These are phyloP conservation scores for Calocybe indica DNA, from an alignment of 768 basidiomycete species.

Conservation along the genomic window DNA sequence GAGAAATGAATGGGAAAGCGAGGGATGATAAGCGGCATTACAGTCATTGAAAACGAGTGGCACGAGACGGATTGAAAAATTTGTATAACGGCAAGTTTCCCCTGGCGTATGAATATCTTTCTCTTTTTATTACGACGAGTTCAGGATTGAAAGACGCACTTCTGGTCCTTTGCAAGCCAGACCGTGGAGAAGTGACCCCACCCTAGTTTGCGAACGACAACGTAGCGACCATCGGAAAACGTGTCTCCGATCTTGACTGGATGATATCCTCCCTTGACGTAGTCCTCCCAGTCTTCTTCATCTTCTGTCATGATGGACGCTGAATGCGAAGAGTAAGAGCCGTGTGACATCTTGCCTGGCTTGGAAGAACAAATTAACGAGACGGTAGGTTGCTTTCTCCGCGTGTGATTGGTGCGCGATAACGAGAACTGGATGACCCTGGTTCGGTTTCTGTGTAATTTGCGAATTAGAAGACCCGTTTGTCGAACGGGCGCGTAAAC, in stretches of 20 bases:
- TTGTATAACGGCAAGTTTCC: no score
- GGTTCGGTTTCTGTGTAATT: no score
- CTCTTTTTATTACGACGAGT: no score
- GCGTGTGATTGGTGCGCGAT: no score
- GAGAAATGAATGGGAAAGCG: no score
- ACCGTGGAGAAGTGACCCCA: constrained; percentile 96
- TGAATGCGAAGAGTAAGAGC: constrained; percentile 66
- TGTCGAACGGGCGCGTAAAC: no score
- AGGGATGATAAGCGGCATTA: no score
- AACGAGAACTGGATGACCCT: no score
- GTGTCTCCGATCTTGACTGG: constrained; percentile 93
- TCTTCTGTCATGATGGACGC: constrained; percentile 84
- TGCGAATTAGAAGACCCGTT: no score
- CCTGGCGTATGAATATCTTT: no score
- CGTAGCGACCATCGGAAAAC: constrained; percentile 83
- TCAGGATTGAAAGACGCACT: constrained; percentile 40
- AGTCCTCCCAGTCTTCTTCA: constrained; percentile 92
- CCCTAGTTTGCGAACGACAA: constrained; percentile 91
- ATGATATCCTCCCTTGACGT: constrained; percentile 76
- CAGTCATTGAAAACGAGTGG: no score
- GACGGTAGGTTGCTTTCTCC: background rate
- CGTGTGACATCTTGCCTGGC: constrained; percentile 51
- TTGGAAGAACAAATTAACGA: background rate
- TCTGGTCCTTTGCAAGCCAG: constrained; percentile 81
- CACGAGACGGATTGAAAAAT: no score